A percentile compares a stretch with the other conserved stretches of the same genome.
phyloP scores from a whole-genome alignment of 306 rosid genomes.

The Fagus crenata region DNA sequence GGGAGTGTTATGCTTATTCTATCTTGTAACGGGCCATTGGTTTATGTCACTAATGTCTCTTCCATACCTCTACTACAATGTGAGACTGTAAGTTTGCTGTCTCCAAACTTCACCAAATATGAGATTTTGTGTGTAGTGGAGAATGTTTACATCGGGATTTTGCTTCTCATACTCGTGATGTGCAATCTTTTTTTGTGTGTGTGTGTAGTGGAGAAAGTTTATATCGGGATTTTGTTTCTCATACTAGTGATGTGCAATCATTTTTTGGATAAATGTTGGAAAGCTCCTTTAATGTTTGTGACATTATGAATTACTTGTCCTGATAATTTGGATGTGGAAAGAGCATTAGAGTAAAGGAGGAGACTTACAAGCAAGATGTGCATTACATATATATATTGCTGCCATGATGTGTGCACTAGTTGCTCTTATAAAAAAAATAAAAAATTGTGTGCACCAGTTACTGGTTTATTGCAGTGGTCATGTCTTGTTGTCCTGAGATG shows the following conservation, averaged over 20 bases:
- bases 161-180: neutral
- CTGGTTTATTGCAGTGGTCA: constrained; percentile 9
- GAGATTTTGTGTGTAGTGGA: neutral
- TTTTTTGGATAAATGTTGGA: neutral
- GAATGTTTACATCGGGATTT: neutral
- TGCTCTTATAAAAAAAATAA: neutral
- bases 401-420: constrained; percentile 1
- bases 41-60: constrained; percentile 55
- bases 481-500: constrained; percentile 12
- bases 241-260: neutral
- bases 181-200: neutral
- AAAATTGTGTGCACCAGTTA: neutral
- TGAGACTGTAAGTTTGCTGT: constrained; percentile 63
- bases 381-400: neutral
- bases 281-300: neutral
- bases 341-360: neutral
- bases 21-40: constrained; percentile 82
- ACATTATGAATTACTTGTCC: neutral
- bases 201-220: neutral
- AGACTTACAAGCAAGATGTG: neutral
- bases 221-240: neutral
- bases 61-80: constrained; percentile 74
- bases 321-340: neutral
- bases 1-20: constrained; percentile 59
- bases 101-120: neutral